Conservation (phyloP, 2,329 filamentous ascomycete species). For the Paraphoma sp. region DNA sequence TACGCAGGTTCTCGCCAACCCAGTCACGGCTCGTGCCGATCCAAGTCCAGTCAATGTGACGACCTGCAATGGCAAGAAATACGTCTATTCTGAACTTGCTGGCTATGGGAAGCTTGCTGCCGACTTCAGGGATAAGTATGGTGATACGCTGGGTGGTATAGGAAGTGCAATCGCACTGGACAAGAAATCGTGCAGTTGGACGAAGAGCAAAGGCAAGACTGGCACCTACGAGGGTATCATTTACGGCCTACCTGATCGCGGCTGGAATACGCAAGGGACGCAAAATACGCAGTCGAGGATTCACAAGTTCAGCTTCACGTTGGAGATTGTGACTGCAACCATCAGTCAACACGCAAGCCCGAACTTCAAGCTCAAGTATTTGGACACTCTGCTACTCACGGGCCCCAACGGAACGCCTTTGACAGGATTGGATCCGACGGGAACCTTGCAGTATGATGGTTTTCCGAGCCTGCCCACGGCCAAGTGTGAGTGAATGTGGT, state of each 20-base stretch:
- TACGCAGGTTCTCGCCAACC: conserved; percentile 20
- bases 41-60: conserved; percentile 38
- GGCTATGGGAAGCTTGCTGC: conserved; percentile 69
- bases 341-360: conserved; percentile 60
- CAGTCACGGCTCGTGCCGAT: conserved; percentile 9
- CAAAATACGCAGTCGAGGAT: conserved; percentile 72
- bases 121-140: conserved; percentile 68
- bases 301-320: conserved; percentile 69
- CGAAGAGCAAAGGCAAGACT: conserved; percentile 53
- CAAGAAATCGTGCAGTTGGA: conserved; percentile 59
- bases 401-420: conserved; percentile 67
- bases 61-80: conserved; percentile 66
- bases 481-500: conserved; percentile 51
- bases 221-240: conserved; percentile 65
- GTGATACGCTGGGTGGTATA: conserved; percentile 72
- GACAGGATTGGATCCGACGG: conserved; percentile 49
- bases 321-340: conserved; percentile 63
- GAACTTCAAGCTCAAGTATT: conserved; percentile 68
- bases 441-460: conserved; percentile 56
- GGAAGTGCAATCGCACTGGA: conserved; percentile 72
- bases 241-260: conserved; percentile 70
- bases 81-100: conserved; percentile 70
- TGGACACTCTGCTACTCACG: conserved; percentile 69
- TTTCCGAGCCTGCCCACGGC: conserved; percentile 69
- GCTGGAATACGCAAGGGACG: conserved; percentile 76